A percentile compares a stretch with the other conserved stretches of the same genome.
These are phyloP conservation scores for Calvatia gigantea DNA, from an alignment of 768 basidiomycete species.

Conservation along the genomic window DNA sequence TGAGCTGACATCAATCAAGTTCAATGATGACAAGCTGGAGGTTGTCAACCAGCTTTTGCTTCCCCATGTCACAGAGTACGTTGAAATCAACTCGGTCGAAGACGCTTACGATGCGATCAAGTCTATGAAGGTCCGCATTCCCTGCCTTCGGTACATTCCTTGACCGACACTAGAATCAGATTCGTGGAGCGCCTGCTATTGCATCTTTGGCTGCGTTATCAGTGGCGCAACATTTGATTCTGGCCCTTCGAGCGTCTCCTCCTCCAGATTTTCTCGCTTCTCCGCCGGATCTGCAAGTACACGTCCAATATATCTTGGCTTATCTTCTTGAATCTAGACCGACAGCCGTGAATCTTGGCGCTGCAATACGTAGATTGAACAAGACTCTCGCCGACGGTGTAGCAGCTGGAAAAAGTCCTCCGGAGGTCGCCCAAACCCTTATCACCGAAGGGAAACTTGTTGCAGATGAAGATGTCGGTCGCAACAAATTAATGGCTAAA, in stretches of 20 bases:
- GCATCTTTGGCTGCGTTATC: constrained; percentile 87
- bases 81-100: constrained; percentile 67
- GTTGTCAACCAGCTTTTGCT: constrained; percentile 90
- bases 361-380: constrained; percentile 72
- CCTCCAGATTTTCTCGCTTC: constrained; percentile 55
- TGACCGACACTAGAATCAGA: constrained; percentile 25
- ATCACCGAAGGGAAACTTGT: constrained; percentile 70
- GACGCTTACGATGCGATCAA: constrained; percentile 94
- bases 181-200: constrained; percentile 92
- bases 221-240: constrained; percentile 61
- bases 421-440: constrained; percentile 52
- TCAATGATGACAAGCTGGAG: constrained; percentile 50
- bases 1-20: constrained; percentile 37
- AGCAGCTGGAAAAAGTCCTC: constrained; percentile 40
- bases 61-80: constrained; percentile 66
- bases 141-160: constrained; percentile 3
- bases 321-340: constrained; percentile 87
- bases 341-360: constrained; percentile 93
- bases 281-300: constrained; percentile 42
- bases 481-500: constrained; percentile 83
- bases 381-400: constrained; percentile 41
- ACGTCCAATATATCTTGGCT: constrained; percentile 59
- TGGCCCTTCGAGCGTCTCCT: constrained; percentile 42
- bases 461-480: constrained; percentile 82
- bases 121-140: constrained; percentile 75